Evolutionary conservation across 1,284 basidiomycete species (phyloP).

Genomic region (Pseudozyma sp.): DNA sequence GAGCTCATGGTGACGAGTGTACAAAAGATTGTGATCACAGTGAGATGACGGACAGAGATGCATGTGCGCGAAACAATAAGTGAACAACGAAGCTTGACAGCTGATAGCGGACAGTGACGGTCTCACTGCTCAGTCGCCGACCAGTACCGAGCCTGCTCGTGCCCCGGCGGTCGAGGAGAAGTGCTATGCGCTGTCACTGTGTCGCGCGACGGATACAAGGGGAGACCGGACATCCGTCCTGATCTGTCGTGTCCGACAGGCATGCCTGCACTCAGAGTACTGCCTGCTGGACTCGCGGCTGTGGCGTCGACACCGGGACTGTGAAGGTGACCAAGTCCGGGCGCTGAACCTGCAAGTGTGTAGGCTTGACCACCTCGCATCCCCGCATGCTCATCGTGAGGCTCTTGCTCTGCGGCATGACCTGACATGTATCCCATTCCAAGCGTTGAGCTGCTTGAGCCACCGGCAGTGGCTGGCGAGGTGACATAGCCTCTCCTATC

Average conservation of each 20-base stretch:
- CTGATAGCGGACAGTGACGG: too few relatives aligned
- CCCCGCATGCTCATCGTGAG: not conserved
- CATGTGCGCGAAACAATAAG: not conserved
- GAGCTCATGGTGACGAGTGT: conserved; percentile 4
- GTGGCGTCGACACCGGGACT: not conserved
- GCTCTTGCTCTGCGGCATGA: conserved; percentile 4
- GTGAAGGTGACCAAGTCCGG: not conserved
- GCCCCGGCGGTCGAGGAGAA: conserved; percentile 1
- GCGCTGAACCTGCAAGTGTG: not conserved
- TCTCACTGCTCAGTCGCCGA: conserved; percentile 6
- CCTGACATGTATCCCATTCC: not conserved
- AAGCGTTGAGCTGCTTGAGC: not conserved
- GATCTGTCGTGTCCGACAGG: not conserved
- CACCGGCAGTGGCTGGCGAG: not conserved
- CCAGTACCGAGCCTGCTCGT: conserved; percentile 15
- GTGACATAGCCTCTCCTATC: not conserved
- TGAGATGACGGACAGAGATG: not conserved
- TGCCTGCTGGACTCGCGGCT: not conserved
- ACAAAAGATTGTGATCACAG: conserved; percentile 5
- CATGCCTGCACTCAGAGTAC: conserved; percentile 1
- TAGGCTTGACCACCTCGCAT: not conserved
- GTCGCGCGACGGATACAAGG: conserved; percentile 5
- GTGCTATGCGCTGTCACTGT: not conserved
- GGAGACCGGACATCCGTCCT: not conserved
- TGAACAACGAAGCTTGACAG: too few relatives aligned